phyloP scores from a whole-genome alignment of 2,329 filamentous ascomycete genomes.

The Teratosphaeriaceae sp. region DNA sequence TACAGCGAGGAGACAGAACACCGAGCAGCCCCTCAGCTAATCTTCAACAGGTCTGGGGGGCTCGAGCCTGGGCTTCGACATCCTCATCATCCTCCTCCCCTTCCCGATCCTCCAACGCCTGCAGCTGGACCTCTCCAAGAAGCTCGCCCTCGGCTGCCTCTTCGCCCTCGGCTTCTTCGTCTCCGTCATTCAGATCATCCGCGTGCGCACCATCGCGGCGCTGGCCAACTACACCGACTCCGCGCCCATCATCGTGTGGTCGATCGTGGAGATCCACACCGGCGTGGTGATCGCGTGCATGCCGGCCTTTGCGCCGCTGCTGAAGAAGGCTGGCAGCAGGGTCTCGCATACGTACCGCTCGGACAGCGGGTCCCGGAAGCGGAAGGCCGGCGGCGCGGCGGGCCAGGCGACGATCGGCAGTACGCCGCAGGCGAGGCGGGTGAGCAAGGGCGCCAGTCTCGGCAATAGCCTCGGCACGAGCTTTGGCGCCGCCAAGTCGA shows the following conservation, averaged over 20 bases:
- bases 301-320: slow-evolving; percentile 39
- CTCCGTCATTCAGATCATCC: slow-evolving; percentile 46
- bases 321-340: slow-evolving; percentile 5
- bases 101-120: slow-evolving; percentile 13
- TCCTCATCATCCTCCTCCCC: slow-evolving; percentile 12
- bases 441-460: background rate
- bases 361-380: background rate
- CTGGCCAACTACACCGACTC: slow-evolving; percentile 42
- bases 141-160: slow-evolving; percentile 34
- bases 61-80: slow-evolving; percentile 11
- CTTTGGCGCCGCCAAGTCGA: background rate
- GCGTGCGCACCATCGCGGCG: slow-evolving; percentile 43
- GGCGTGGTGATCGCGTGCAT: slow-evolving; percentile 37
- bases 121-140: slow-evolving; percentile 18
- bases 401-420: background rate
- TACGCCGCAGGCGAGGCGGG: background rate
- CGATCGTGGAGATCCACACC: slow-evolving; percentile 39
- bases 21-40: background rate
- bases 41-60: slow-evolving; percentile 4
- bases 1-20: background rate
- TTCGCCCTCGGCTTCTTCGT: slow-evolving; percentile 48
- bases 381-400: background rate
- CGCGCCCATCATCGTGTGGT: slow-evolving; percentile 39
- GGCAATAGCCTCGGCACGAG: background rate
- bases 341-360: background rate